Percentiles rank a stretch among this genome's conserved stretches.
phyloP scores from a whole-genome alignment of 257 asterid species.

The Solanum megistacrolobum region DNA sequence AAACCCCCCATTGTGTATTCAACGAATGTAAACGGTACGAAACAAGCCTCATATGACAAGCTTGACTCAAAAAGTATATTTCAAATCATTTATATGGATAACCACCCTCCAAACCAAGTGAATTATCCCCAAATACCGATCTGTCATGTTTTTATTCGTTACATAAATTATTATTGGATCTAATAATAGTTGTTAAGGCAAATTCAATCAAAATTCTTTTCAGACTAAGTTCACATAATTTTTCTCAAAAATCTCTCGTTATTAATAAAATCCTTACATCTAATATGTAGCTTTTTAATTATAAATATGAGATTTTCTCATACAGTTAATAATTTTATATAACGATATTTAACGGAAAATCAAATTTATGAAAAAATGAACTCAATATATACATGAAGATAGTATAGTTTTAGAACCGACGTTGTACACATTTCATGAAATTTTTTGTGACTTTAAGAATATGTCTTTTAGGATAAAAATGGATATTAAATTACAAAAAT shows the following conservation, averaged over 20 bases:
- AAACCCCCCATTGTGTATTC: too few relatives aligned
- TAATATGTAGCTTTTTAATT: background rate
- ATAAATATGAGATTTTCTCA: background rate
- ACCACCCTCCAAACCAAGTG: too few relatives aligned
- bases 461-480: background rate
- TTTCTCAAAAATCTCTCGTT: background rate
- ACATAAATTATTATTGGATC: background rate
- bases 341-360: background rate
- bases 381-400: background rate
- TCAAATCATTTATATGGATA: too few relatives aligned
- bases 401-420: background rate
- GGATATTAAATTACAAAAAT: background rate
- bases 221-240: background rate
- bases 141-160: background rate
- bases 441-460: background rate
- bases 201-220: background rate
- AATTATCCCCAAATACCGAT: too few relatives aligned
- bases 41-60: background rate
- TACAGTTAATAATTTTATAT: background rate
- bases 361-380: background rate
- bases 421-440: background rate
- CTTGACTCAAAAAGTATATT: rapidly evolving
- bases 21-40: too few relatives aligned
- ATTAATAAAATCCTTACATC: background rate
- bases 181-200: background rate